phyloP scores from a whole-genome alignment of 495 filamentous ascomycete genomes.

The Hyaloscypha bicolor region DNA sequence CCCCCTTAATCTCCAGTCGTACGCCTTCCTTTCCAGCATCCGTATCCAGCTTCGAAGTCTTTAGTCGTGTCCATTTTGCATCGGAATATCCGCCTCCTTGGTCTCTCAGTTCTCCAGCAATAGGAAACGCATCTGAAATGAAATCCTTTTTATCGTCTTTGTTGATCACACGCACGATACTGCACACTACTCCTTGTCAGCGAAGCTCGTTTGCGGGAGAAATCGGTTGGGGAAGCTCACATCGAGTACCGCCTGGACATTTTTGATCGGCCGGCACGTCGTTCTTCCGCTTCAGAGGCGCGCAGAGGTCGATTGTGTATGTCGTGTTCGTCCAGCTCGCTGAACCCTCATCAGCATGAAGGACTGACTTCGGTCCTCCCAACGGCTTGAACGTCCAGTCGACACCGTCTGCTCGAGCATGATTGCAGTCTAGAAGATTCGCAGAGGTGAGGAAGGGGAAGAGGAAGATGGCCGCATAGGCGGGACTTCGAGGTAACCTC shows the following conservation, averaged over 20 bases:
- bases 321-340: constrained; percentile 64
- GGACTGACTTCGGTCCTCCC: constrained; percentile 75
- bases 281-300: constrained; percentile 57
- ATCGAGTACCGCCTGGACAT: constrained; percentile 64
- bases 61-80: constrained; percentile 63
- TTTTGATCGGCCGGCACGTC: constrained; percentile 49
- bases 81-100: constrained; percentile 58
- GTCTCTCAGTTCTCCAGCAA: constrained; percentile 67
- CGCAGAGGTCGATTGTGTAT: constrained; percentile 88
- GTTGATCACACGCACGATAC: constrained; percentile 59
- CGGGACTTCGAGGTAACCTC: constrained; percentile 28
- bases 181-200: constrained; percentile 65
- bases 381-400: constrained; percentile 68
- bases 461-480: constrained; percentile 42
- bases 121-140: constrained; percentile 60
- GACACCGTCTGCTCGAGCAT: constrained; percentile 57
- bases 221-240: constrained; percentile 41
- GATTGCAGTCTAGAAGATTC: constrained; percentile 62
- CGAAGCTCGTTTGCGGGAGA: background rate
- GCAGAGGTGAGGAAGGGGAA: constrained; percentile 50
- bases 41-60: constrained; percentile 52
- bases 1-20: constrained; percentile 69
- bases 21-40: constrained; percentile 71
- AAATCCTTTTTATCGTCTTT: constrained; percentile 43
- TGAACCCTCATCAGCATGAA: constrained; percentile 52